These are phyloP conservation scores for Calonectria pteridis DNA, from an alignment of 2,329 filamentous ascomycete genomes.

Conservation along the genomic window DNA sequence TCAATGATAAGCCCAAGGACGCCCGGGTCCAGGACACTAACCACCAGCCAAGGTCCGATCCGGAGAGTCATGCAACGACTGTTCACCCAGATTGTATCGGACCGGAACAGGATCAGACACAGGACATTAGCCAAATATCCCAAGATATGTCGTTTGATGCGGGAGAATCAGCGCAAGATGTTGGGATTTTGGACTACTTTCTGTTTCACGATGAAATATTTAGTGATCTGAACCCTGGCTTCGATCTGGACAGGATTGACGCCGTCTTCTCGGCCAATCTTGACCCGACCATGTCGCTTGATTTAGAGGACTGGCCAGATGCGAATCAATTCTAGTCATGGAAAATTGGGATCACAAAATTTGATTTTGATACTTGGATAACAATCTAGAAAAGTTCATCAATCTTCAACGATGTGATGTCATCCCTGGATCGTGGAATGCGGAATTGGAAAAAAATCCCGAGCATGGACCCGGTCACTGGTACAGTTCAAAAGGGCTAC, in stretches of 20 bases:
- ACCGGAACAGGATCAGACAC: background rate
- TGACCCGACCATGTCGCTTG: conserved; percentile 1
- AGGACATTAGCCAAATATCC: background rate
- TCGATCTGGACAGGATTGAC: conserved; percentile 13
- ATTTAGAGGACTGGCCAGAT: background rate
- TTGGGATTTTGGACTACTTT: background rate
- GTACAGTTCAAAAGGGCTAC: background rate
- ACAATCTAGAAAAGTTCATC: background rate
- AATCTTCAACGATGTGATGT: background rate
- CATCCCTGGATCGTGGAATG: background rate
- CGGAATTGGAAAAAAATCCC: background rate
- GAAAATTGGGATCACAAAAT: background rate
- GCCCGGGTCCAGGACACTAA: background rate
- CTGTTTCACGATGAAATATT: conserved; percentile 1
- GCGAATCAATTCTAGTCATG: background rate
- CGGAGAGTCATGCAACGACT: background rate
- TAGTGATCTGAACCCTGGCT: background rate
- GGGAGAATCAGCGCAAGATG: background rate
- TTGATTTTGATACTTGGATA: no score
- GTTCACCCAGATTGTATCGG: background rate
- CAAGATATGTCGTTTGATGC: background rate
- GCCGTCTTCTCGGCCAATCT: conserved; percentile 12
- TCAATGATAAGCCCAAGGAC: background rate
- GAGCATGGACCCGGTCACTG: background rate
- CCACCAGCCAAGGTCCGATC: background rate